Percentiles rank a stretch among this genome's conserved stretches.
Evolutionary conservation across 371 early-diverging fungal species (phyloP).

Genomic region (Caulochytrium protostelioides): DNA sequence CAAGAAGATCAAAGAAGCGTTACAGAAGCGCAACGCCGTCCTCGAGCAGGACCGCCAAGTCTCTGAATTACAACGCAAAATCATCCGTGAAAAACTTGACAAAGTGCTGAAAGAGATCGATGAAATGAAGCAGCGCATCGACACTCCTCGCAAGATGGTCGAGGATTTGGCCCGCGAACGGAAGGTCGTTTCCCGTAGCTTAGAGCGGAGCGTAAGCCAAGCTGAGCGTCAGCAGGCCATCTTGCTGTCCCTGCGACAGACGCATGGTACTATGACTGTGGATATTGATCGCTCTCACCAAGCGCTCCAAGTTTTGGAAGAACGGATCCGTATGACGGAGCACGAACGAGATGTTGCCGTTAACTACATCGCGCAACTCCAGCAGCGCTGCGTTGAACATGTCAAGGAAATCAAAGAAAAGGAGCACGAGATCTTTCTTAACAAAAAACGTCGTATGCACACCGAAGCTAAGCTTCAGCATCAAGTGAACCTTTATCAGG

Average conservation of each 20-base stretch:
- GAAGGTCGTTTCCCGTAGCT: no score
- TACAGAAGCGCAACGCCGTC: constrained; percentile 18
- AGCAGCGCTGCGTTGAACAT: constrained; percentile 11
- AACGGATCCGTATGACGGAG: not conserved
- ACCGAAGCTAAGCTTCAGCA: constrained; percentile 30
- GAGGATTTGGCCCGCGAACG: constrained; percentile 23
- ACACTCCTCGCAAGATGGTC: constrained; percentile 14
- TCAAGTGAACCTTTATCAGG: constrained; percentile 32
- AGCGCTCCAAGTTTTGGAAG: no score
- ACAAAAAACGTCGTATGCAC: constrained; percentile 14
- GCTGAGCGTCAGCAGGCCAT: no score
- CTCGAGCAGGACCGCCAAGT: constrained; percentile 23
- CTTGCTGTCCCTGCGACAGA: no score
- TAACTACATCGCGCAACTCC: constrained; percentile 13
- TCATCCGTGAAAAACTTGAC: constrained; percentile 15
- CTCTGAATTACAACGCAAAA: constrained; percentile 20
- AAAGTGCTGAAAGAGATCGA: constrained; percentile 10
- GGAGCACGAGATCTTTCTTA: constrained; percentile 25
- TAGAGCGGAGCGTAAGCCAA: no score
- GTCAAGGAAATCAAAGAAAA: constrained; percentile 20
- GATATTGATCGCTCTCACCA: no score
- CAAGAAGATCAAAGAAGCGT: constrained; percentile 15
- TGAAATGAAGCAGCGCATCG: constrained; percentile 11
- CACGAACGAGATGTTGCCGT: constrained; percentile 14
- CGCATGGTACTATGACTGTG: no score